These are phyloP conservation scores for Carex cristatella DNA, from an alignment of 176 grass and related monocot genomes.

Conservation along the genomic window DNA sequence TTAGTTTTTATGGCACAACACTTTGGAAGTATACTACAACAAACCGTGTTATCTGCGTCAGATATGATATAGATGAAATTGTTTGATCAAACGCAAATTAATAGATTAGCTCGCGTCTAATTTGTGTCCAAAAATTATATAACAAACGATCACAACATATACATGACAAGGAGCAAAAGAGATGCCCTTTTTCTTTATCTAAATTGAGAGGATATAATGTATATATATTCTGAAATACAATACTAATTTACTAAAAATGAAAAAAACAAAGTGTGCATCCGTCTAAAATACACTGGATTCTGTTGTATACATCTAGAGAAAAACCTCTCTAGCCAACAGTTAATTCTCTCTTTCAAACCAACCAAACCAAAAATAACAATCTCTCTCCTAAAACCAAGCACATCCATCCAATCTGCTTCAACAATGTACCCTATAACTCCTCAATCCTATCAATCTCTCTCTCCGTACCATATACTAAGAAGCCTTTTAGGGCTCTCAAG, in stretches of 20 bases:
- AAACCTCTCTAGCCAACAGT: background rate
- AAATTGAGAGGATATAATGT: background rate
- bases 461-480: constrained; percentile 21
- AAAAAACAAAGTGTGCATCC: background rate
- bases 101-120: background rate
- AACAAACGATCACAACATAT: background rate
- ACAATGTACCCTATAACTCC: constrained; percentile 15
- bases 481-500: constrained; percentile 22
- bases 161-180: background rate
- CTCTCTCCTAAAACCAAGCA: background rate
- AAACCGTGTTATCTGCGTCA: no score
- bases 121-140: background rate
- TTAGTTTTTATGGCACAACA: no score
- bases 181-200: background rate
- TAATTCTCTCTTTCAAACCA: background rate
- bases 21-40: no score
- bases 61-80: background rate
- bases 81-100: background rate
- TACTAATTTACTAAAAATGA: background rate
- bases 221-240: background rate
- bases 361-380: constrained; percentile 16
- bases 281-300: constrained; percentile 7
- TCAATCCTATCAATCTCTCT: background rate
- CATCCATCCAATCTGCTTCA: background rate
- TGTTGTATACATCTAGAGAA: background rate